Base-by-base conservation (phyloP, 2,329 filamentous ascomycete genomes). In the Teratosphaeria pseudoeucalypti region DNA sequence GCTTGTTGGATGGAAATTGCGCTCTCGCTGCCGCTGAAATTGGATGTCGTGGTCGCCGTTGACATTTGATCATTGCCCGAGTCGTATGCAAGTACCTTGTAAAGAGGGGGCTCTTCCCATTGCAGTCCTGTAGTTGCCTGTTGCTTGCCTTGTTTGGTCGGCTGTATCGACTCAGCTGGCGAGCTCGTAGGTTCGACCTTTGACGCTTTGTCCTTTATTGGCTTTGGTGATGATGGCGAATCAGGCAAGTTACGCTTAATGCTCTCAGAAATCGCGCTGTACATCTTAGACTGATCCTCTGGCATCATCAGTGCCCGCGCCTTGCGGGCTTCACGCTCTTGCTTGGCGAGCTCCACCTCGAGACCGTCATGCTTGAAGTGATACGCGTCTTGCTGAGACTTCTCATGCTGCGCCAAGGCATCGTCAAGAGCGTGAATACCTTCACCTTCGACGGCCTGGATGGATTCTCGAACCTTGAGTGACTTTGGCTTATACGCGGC, bases 31-130 rank as follows among this genome's bases (percentile, higher is more conserved):
- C 81, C 78, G 2, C 78, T 72, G 3, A 85, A 85, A 1, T 79
- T 71, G 1, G 70, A 67, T 1, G 71, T 82, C 1, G 84, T 86
- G 63, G 86, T 83, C 6, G 83, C 84, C 2, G 79, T 77, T 52
- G 76, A 80, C 65, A 89, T 77, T 12, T 75, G 75, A 64, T 85
- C 79, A 64, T 79, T 84, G 9, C 75, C 76, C 1, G 82, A 76
- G 64, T 89, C 84, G 65, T 85, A 88, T 1, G 83, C 85, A 6
- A 90, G 76, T 37, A 89, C 80, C 69, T 83, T 88, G 76, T 88
- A 89, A 2, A 81, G 52, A 12, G 71, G 65, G 32, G 72, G 72
- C 37, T 71, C 61, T 54, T 68, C 64, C 71, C 71, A 73, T 27
- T 63, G 57, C n/a, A 64, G 49, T 14, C 19, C 34, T 19, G 32